Conservation (phyloP, 495 filamentous ascomycete genomes). For the Usnea hakonensis region DNA sequence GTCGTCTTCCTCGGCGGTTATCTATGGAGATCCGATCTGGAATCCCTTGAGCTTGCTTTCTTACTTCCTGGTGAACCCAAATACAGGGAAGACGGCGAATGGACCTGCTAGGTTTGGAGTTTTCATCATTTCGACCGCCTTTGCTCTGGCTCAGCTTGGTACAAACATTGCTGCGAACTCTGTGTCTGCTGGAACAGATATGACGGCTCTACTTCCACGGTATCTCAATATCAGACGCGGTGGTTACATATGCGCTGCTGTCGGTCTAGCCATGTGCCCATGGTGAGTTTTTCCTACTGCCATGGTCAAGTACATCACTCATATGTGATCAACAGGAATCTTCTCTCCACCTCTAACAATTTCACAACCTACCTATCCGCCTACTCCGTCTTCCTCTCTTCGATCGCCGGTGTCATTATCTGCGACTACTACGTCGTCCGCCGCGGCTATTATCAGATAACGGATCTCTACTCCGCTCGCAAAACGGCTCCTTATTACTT, state of each 20-base stretch:
- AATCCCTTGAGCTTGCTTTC: conserved; percentile 73
- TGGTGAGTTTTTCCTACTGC: conserved; percentile 27
- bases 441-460: conserved; percentile 70
- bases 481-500: conserved; percentile 64
- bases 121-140: conserved; percentile 77
- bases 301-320: background rate
- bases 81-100: conserved; percentile 48
- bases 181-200: conserved; percentile 80
- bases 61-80: conserved; percentile 48
- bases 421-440: conserved; percentile 88
- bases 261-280: conserved; percentile 84
- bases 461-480: conserved; percentile 68
- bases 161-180: conserved; percentile 94
- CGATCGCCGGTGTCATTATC: conserved; percentile 85
- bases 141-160: conserved; percentile 79
- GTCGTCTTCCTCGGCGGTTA: conserved; percentile 73
- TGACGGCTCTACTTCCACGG: conserved; percentile 82
- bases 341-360: conserved; percentile 69
- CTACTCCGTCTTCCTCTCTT: conserved; percentile 91
- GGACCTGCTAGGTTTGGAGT: conserved; percentile 76
- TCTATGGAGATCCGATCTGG: conserved; percentile 75
- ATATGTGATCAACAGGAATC: conserved; percentile 41
- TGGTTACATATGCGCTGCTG: conserved; percentile 76
- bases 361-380: conserved; percentile 94
- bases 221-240: conserved; percentile 86